A percentile compares a stretch with the other conserved stretches of the same genome.
These are phyloP conservation scores for Trichophyton mentagrophytes DNA, from an alignment of 2,329 filamentous ascomycete species.

Conservation along the genomic window DNA sequence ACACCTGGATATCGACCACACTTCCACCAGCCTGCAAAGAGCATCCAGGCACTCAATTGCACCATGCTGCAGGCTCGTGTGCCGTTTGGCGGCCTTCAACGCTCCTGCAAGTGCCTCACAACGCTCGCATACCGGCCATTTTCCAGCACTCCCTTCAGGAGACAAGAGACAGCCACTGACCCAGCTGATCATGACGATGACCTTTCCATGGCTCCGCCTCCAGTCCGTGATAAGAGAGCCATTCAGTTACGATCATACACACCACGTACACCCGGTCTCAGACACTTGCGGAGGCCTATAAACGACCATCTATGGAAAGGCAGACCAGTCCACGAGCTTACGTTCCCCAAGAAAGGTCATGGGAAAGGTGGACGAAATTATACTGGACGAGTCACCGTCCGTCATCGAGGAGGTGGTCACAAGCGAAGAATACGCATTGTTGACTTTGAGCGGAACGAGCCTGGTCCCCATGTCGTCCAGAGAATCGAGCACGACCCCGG, in stretches of 20 bases:
- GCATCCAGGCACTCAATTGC: background rate
- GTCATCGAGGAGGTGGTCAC: conserved; percentile 82
- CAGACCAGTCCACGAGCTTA: conserved; percentile 66
- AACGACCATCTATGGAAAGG: conserved; percentile 98
- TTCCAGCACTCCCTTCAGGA: conserved; percentile 35
- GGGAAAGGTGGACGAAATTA: conserved; percentile 87
- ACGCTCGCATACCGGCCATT: conserved; percentile 39
- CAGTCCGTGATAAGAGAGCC: conserved; percentile 29
- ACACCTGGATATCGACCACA: background rate
- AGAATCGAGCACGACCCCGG: conserved; percentile 94
- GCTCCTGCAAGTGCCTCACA: conserved; percentile 36
- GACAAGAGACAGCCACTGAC: conserved; percentile 10
- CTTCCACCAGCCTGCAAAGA: background rate
- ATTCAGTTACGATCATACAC: conserved; percentile 69
- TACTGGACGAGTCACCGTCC: conserved; percentile 69
- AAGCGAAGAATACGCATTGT: conserved; percentile 86
- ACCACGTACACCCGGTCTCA: conserved; percentile 79
- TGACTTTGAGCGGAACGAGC: conserved; percentile 67
- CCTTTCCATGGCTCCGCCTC: conserved; percentile 34
- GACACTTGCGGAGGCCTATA: conserved; percentile 81
- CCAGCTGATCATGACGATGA: conserved; percentile 9
- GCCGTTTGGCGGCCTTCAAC: conserved; percentile 41
- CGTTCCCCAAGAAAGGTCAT: conserved; percentile 84
- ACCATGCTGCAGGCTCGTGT: conserved; percentile 56
- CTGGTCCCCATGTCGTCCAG: conserved; percentile 78